Percentiles rank a stretch among this genome's conserved stretches.
Conservation (phyloP, 805 yeast species). For the Candida nemodendra region DNA sequence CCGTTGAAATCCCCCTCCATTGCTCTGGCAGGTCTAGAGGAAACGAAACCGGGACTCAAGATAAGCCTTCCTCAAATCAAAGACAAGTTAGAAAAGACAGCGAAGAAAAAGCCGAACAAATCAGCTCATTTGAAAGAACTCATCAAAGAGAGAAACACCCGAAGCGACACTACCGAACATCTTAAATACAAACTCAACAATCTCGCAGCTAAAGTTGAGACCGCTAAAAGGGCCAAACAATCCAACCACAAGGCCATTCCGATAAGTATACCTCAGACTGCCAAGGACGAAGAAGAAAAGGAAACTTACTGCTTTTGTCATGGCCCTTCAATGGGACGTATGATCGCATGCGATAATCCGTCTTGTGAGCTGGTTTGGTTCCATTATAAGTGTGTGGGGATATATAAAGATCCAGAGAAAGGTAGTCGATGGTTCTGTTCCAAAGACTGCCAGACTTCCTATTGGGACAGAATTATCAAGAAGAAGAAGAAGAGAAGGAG, state of each 20-base stretch:
- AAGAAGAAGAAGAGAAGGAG: conserved; percentile 19
- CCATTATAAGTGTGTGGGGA: conserved; percentile 92
- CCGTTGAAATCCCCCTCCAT: conserved; percentile 1
- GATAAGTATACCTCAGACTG: conserved; percentile 4
- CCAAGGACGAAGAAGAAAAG: conserved; percentile 18
- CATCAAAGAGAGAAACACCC: not conserved
- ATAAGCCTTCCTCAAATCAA: not conserved
- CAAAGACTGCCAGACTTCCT: conserved; percentile 48
- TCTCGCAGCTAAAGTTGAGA: conserved; percentile 2
- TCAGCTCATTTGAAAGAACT: not conserved
- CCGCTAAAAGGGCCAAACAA: conserved; percentile 1
- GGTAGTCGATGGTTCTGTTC: conserved; percentile 85
- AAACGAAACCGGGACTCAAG: not conserved
- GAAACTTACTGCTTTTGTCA: conserved; percentile 48
- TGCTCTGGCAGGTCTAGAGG: too few species aligned
- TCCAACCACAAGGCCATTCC: conserved; percentile 9
- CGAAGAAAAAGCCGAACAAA: not conserved
- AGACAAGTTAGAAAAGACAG: not conserved
- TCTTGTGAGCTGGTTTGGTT: conserved; percentile 93
- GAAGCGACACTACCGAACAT: not conserved
- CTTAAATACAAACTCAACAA: conserved; percentile 4
- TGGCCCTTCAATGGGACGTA: conserved; percentile 69
- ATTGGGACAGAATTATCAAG: conserved; percentile 12
- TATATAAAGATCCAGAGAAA: conserved; percentile 84
- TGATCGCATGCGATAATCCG: conserved; percentile 95